Percentiles rank a stretch among this genome's conserved stretches.
phyloP scores from a whole-genome alignment of 1,139 yeast species.

The Saccharomycopsis hybrid region DNA sequence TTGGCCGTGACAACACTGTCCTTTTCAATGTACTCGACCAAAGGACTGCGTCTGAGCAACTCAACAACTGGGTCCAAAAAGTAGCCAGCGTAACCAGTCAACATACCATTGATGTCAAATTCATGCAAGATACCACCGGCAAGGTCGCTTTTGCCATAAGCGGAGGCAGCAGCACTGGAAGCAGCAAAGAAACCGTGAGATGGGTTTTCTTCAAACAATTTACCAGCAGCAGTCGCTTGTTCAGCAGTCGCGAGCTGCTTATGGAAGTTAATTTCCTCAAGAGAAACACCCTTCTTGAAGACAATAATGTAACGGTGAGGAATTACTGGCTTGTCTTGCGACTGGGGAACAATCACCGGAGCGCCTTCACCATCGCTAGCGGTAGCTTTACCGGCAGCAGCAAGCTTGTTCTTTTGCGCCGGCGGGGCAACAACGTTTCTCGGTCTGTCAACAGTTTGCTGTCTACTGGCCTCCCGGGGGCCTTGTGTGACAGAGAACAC shows the following conservation, averaged over 20 bases:
- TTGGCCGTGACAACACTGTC: conserved; percentile 70
- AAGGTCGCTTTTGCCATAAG: no score
- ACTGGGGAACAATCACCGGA: conserved; percentile 33
- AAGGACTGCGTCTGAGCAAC: conserved; percentile 61
- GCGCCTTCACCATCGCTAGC: neutral
- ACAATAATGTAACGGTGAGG: conserved; percentile 77
- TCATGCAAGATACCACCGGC: conserved; percentile 59
- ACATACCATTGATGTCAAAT: conserved; percentile 49
- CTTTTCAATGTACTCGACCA: conserved; percentile 69
- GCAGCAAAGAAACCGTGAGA: conserved; percentile 37
- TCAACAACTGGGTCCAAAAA: conserved; percentile 70
- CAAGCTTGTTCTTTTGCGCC: neutral
- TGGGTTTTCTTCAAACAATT: conserved; percentile 31
- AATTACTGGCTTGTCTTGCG: conserved; percentile 43
- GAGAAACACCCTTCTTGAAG: conserved; percentile 54
- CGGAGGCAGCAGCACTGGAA: conserved; percentile 26
- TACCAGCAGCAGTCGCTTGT: conserved; percentile 22
- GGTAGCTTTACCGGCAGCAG: neutral
- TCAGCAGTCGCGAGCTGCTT: conserved; percentile 45
- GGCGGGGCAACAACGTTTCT: neutral
- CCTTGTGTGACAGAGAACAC: no score
- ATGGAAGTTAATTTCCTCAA: conserved; percentile 53
- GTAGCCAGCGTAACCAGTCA: conserved; percentile 68
- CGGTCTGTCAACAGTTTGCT: neutral
- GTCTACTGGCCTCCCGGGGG: no score